phyloP scores from a whole-genome alignment of 2,329 filamentous ascomycete species.

The Microdochium paspali region DNA sequence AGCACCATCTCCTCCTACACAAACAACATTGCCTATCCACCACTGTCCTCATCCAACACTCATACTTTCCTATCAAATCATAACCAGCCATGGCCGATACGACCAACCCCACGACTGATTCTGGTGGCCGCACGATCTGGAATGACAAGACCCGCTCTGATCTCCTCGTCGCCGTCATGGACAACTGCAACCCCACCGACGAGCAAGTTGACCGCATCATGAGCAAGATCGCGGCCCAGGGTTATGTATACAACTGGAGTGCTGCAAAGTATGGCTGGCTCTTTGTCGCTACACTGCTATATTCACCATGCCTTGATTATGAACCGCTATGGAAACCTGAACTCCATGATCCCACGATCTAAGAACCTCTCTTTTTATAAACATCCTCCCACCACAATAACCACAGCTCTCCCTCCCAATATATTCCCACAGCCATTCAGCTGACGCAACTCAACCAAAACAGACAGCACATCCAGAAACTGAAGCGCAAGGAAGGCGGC shows the following conservation, averaged over 20 bases:
- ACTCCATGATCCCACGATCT: too few species aligned
- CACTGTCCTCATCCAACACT: background rate
- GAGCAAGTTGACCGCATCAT: constrained; percentile 21
- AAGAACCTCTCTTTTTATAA: too few species aligned
- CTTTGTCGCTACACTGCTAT: background rate
- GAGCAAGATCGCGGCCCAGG: constrained; percentile 19
- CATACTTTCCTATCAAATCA: background rate
- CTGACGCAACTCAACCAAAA: constrained; percentile 6
- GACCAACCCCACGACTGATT: background rate
- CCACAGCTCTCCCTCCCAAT: too few species aligned
- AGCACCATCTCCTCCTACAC: background rate
- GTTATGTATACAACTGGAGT: constrained; percentile 26
- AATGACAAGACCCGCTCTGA: constrained; percentile 24
- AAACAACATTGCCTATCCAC: background rate
- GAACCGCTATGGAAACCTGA: too few species aligned
- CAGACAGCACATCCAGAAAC: constrained; percentile 37
- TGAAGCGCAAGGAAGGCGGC: constrained; percentile 20
- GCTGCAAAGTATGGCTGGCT: constrained; percentile 27
- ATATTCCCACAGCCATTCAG: constrained; percentile 2
- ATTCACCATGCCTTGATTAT: background rate
- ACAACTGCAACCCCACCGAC: constrained; percentile 23
- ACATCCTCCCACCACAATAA: too few species aligned
- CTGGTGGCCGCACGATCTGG: constrained; percentile 11
- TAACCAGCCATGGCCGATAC: background rate
- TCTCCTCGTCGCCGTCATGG: constrained; percentile 26